These are phyloP conservation scores for Solanum gandarillasii DNA, from an alignment of 257 asterid species.

Conservation along the genomic window DNA sequence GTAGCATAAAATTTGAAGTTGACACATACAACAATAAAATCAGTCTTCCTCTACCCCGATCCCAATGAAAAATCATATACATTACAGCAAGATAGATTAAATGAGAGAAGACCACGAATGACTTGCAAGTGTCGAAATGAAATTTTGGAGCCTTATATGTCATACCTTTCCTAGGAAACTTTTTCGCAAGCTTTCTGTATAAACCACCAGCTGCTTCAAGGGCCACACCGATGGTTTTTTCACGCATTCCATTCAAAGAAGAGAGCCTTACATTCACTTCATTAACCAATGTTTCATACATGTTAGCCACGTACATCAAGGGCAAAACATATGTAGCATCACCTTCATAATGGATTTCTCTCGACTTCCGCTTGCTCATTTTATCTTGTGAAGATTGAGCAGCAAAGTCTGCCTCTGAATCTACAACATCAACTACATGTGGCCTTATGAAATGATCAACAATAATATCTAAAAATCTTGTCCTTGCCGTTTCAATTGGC, in stretches of 20 bases:
- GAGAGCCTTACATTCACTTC: slow-evolving; percentile 77
- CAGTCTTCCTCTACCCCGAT: background rate
- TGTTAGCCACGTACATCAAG: slow-evolving; percentile 86
- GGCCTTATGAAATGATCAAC: slow-evolving; percentile 65
- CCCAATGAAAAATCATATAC: background rate
- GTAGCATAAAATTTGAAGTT: background rate
- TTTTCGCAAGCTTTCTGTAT: slow-evolving; percentile 87
- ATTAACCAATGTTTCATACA: slow-evolving; percentile 82
- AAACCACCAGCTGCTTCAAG: slow-evolving; percentile 99
- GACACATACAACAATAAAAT: background rate
- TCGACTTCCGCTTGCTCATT: slow-evolving; percentile 50
- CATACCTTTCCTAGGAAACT: slow-evolving; percentile 84
- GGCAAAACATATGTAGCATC: slow-evolving; percentile 86
- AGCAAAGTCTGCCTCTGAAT: slow-evolving; percentile 57
- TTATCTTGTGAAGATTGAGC: slow-evolving; percentile 50
- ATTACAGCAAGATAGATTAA: background rate
- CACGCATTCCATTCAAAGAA: slow-evolving; percentile 69
- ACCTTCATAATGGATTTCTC: slow-evolving; percentile 71
- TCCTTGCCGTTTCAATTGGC: slow-evolving; percentile 92
- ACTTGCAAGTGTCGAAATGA: background rate
- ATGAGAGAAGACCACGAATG: background rate
- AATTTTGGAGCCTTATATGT: background rate
- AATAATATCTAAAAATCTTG: slow-evolving; percentile 73
- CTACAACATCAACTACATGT: slow-evolving; percentile 55
- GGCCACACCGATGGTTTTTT: slow-evolving; percentile 89